Percentiles rank a stretch among this genome's conserved stretches.
These are phyloP conservation scores for Xylariaceae sp. DNA, from an alignment of 2,329 filamentous ascomycete species.

Conservation along the genomic window DNA sequence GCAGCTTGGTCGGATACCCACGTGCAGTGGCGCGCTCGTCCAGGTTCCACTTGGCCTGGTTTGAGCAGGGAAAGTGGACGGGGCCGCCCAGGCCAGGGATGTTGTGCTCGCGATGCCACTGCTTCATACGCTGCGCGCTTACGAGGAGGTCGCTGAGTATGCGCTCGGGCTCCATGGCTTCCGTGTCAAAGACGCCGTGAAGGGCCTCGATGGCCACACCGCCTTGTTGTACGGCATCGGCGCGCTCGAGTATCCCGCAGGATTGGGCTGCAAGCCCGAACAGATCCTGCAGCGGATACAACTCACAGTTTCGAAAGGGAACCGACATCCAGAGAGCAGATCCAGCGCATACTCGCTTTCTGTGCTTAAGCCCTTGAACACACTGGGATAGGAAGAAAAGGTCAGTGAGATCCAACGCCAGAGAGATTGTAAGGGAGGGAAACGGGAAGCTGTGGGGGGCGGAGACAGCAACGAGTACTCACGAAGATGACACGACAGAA, in stretches of 20 bases:
- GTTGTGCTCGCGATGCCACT: slow-evolving; percentile 6
- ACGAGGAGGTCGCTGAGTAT: slow-evolving; percentile 9
- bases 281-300: slow-evolving; percentile 16
- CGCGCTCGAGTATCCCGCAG: slow-evolving; percentile 14
- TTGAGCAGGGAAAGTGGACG: slow-evolving; percentile 1
- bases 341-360: slow-evolving; percentile 14
- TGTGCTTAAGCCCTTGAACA: slow-evolving; percentile 13
- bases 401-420: background rate
- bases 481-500: slow-evolving; percentile 20
- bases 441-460: background rate
- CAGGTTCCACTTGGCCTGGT: background rate
- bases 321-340: slow-evolving; percentile 14
- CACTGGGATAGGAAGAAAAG: slow-evolving; percentile 8
- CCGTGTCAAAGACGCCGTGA: no score
- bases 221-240: slow-evolving; percentile 9
- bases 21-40: slow-evolving; percentile 8
- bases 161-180: background rate
- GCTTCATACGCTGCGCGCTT: slow-evolving; percentile 9
- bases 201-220: no score
- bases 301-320: slow-evolving; percentile 12
- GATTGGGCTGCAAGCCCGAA: slow-evolving; percentile 16
- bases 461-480: slow-evolving; percentile 1
- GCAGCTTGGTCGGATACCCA: slow-evolving; percentile 15
- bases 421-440: background rate
- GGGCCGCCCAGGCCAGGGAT: slow-evolving; percentile 8